phyloP scores from a whole-genome alignment of 257 asterid species.

The Nyctanthes arbortristis region DNA sequence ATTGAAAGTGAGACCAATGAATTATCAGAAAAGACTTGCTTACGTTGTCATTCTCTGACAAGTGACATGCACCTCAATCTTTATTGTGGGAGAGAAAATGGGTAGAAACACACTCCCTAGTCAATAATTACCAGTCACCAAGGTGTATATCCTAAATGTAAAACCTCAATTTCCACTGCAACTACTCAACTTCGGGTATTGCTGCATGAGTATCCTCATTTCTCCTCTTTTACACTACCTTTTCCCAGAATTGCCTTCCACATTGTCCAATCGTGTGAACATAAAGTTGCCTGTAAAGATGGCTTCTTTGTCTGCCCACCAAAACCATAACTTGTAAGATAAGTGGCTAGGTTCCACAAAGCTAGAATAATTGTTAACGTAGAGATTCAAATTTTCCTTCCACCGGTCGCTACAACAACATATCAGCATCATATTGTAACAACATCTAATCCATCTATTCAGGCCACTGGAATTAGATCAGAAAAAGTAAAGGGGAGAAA shows the following conservation, averaged over 20 bases:
- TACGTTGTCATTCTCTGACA: background rate
- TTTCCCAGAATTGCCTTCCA: conserved; percentile 24
- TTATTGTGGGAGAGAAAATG: background rate
- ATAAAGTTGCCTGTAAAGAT: conserved; percentile 75
- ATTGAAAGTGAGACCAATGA: background rate
- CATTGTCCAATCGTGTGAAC: conserved; percentile 61
- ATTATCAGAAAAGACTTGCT: background rate
- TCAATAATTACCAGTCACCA: background rate
- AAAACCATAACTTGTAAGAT: conserved; percentile 16
- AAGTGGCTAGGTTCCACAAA: background rate
- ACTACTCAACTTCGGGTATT: conserved; percentile 14
- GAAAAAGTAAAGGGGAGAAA: background rate
- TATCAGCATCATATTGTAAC: background rate
- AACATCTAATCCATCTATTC: background rate
- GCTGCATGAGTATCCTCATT: background rate
- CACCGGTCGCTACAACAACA: background rate
- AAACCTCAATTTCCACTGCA: conserved; percentile 10
- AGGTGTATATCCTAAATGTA: background rate
- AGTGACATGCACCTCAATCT: background rate
- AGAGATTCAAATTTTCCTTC: background rate
- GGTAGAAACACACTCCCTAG: conserved; percentile 5
- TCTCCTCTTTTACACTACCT: conserved; percentile 18
- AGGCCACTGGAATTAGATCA: background rate
- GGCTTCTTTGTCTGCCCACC: conserved; percentile 70
- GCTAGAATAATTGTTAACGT: conserved; percentile 3